Percentiles rank a stretch among this genome's conserved stretches.
Conservation (phyloP, 306 rosid species). For the Citrullus colocynthis region DNA sequence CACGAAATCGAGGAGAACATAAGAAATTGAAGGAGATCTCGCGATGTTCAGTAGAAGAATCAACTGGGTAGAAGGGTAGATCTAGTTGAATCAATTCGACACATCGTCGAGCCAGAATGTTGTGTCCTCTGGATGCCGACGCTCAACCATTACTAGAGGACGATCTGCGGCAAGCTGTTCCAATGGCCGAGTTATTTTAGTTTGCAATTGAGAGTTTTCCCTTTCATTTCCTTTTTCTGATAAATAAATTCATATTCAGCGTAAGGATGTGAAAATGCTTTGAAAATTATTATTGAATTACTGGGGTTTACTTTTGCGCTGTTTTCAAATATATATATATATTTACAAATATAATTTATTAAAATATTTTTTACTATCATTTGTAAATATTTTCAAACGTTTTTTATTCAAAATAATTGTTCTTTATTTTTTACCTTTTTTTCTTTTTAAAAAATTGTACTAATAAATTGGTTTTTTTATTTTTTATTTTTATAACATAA, state of each 20-base stretch:
- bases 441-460: too few species aligned
- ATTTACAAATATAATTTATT: too few species aligned
- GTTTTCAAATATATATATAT: too few species aligned
- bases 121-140: neutral
- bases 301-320: neutral
- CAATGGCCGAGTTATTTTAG: neutral
- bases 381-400: too few species aligned
- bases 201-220: neutral
- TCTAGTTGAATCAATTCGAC: slow-evolving; percentile 13
- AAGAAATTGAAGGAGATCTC: slow-evolving; percentile 20
- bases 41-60: slow-evolving; percentile 3
- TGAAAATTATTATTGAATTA: neutral
- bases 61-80: slow-evolving; percentile 8
- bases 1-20: slow-evolving; percentile 27
- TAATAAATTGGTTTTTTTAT: too few species aligned
- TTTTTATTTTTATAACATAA: too few species aligned
- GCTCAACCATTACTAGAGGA: neutral
- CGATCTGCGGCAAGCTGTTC: slow-evolving; percentile 2
- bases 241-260: neutral
- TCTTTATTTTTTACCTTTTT: too few species aligned
- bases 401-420: too few species aligned
- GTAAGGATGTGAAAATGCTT: neutral
- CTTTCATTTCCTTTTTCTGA: neutral
- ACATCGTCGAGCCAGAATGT: neutral
- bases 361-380: too few species aligned